These are phyloP conservation scores for Rutstroemia sp. DNA, from an alignment of 2,329 filamentous ascomycete species.

Conservation along the genomic window DNA sequence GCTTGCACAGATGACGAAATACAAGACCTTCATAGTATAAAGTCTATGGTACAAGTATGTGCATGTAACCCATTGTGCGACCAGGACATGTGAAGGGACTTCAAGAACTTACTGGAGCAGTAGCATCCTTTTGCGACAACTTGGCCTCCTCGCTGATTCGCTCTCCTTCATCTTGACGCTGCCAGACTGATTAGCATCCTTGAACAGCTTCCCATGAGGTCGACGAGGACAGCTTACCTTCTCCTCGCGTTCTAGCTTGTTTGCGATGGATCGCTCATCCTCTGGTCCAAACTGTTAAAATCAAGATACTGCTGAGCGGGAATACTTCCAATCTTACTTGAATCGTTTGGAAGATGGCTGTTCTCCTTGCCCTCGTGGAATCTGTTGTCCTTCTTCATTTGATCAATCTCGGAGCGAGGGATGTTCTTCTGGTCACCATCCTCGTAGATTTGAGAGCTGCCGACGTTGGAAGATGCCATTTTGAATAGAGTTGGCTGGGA, in stretches of 20 bases:
- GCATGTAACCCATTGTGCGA: neutral
- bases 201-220: neutral
- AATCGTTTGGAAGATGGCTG: constrained; percentile 61
- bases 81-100: constrained; percentile 8
- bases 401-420: constrained; percentile 41
- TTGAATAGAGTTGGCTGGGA: neutral
- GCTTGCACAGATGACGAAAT: neutral
- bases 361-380: constrained; percentile 67
- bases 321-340: constrained; percentile 46
- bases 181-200: constrained; percentile 1
- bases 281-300: constrained; percentile 37
- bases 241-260: constrained; percentile 59
- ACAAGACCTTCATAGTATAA: neutral
- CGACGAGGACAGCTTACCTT: constrained; percentile 28
- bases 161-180: constrained; percentile 38
- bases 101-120: constrained; percentile 39
- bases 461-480: constrained; percentile 42
- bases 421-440: constrained; percentile 64
- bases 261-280: constrained; percentile 64
- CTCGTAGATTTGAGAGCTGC: constrained; percentile 60
- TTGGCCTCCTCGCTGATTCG: constrained; percentile 27
- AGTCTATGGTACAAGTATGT: neutral
- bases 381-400: constrained; percentile 44
- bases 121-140: constrained; percentile 43
- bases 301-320: neutral